phyloP scores from a whole-genome alignment of 495 filamentous ascomycete species.

The Aspergillus campestris region DNA sequence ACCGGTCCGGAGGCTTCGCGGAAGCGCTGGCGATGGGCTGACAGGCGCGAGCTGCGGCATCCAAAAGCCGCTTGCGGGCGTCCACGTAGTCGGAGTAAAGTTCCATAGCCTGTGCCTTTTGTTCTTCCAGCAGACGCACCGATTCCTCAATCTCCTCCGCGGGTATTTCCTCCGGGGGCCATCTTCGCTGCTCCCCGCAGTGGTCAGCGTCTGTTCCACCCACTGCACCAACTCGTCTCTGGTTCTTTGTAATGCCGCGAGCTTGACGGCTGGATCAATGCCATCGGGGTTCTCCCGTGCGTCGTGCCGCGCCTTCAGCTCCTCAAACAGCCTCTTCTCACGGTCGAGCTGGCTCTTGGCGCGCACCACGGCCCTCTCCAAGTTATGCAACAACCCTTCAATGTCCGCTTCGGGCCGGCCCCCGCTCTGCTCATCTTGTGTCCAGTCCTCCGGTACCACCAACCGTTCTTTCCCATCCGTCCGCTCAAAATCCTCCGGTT shows the following conservation, averaged over 20 bases:
- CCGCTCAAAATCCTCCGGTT: constrained; percentile 38
- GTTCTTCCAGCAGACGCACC: constrained; percentile 25
- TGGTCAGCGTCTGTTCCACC: constrained; percentile 60
- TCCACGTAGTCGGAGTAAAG: constrained; percentile 37
- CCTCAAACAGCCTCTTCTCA: constrained; percentile 54
- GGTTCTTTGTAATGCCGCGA: constrained; percentile 41
- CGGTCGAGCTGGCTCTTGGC: constrained; percentile 52
- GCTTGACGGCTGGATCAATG: constrained; percentile 27
- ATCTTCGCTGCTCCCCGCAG: constrained; percentile 36
- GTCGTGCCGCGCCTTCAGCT: constrained; percentile 37
- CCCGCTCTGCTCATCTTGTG: constrained; percentile 1
- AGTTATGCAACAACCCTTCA: constrained; percentile 46
- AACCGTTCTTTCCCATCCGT: constrained; percentile 34
- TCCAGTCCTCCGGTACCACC: constrained; percentile 31
- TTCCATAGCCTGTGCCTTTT: constrained; percentile 39
- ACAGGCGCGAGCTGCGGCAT: constrained; percentile 29
- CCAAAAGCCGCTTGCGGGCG: constrained; percentile 29
- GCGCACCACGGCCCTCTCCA: constrained; percentile 58
- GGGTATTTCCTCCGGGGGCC: constrained; percentile 28
- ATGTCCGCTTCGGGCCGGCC: constrained; percentile 24
- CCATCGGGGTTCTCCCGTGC: constrained; percentile 11
- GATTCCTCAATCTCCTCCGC: constrained; percentile 30
- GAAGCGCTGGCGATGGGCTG: constrained; percentile 23
- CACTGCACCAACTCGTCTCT: constrained; percentile 60
- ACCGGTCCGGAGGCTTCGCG: constrained; percentile 18